Evolutionary conservation across 1,284 basidiomycete species (phyloP).

Genomic region (Cutaneotrichosporon sp.): DNA sequence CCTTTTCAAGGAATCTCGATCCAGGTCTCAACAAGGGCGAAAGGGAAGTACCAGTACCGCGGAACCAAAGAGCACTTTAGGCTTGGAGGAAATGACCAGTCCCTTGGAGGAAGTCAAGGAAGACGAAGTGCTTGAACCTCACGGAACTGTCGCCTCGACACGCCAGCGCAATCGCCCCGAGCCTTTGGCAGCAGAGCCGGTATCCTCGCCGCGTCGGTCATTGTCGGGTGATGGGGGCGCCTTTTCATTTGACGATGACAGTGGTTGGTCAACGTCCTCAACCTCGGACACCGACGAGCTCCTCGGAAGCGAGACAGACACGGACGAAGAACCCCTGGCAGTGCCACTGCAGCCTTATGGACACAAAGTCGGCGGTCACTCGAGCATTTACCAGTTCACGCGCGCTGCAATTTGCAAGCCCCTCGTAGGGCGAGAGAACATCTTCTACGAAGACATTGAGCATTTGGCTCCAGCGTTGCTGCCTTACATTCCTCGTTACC

Average conservation of each 20-base stretch:
- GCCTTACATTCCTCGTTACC: conserved; percentile 89
- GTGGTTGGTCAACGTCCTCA: conserved; percentile 10
- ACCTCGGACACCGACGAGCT: conserved; percentile 5
- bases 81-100: neutral
- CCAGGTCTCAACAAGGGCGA: neutral
- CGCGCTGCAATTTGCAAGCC: conserved; percentile 99
- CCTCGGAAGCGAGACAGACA: conserved; percentile 18
- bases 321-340: conserved; percentile 58
- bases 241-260: conserved; percentile 9
- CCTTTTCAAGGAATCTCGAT: conserved; percentile 44
- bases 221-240: neutral
- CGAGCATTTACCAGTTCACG: conserved; percentile 96
- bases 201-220: conserved; percentile 9
- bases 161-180: neutral
- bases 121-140: neutral
- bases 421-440: conserved; percentile 89
- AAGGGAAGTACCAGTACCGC: neutral
- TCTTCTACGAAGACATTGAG: conserved; percentile 97
- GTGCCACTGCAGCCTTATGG: conserved; percentile 93
- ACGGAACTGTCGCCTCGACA: neutral
- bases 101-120: conserved; percentile 9
- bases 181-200: neutral
- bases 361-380: conserved; percentile 97
- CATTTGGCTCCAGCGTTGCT: conserved; percentile 83
- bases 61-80: neutral